Conservation (phyloP, 257 asterid genomes). For the Solanum lignicaule region DNA sequence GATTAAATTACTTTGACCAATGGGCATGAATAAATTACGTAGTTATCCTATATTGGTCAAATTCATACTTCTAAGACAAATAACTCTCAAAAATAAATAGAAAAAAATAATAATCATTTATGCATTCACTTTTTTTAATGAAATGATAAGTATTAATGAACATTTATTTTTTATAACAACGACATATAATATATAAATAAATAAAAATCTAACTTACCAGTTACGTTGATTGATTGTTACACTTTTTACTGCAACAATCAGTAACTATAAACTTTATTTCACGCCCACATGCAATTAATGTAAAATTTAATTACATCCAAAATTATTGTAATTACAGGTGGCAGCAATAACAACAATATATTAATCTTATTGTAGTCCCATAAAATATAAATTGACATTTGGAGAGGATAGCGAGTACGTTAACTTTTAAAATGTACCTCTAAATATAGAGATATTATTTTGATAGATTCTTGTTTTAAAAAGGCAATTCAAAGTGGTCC, state of each 20-base stretch:
- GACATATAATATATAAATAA: too few species aligned
- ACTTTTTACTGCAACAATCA: neutral
- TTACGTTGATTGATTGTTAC: neutral
- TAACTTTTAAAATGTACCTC: neutral
- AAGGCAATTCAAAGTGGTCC: too few species aligned
- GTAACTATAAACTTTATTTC: neutral
- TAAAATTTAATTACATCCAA: neutral
- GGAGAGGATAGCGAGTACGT: neutral
- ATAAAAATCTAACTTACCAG: neutral
- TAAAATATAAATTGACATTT: too few species aligned
- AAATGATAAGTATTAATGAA: too few species aligned
- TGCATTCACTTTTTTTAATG: too few species aligned
- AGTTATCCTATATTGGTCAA: too few species aligned
- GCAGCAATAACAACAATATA: neutral
- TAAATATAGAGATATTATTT: neutral
- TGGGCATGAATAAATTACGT: too few species aligned
- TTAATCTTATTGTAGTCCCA: neutral
- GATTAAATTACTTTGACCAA: too few species aligned
- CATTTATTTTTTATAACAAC: fast-evolving
- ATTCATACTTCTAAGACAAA: too few species aligned
- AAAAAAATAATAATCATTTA: too few species aligned
- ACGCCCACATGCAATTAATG: neutral
- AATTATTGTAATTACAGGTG: neutral
- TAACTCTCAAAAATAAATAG: too few species aligned
- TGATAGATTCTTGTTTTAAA: too few species aligned